Evolutionary conservation across 306 rosid species (phyloP), one percentile per base, ranked within the genome.

Genomic region (Glycine soja): DNA sequence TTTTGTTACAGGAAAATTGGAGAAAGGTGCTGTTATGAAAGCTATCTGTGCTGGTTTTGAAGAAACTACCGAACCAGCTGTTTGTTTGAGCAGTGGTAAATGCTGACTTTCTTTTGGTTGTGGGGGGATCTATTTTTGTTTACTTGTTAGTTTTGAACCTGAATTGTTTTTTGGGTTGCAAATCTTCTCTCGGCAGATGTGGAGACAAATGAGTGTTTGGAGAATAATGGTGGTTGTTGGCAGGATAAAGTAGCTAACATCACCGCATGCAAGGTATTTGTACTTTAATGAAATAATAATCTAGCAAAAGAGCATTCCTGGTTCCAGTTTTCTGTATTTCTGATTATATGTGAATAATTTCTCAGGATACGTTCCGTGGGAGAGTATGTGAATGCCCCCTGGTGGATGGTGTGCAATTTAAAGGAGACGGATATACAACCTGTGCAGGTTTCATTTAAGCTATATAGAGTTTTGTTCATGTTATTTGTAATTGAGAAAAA

Each of bases 31-130:
- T 74, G 98, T 95, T 89, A 61, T 93, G 84, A 95, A 87, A 89
- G 99, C 98, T 77, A 93, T 95, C 78, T 95, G 99, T 90, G 78
- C 99, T 84, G 99, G 99, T 77, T 95, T 95, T 83, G 91, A 95
- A 86, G 99, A 95, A 89, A 95, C 99, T 64, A 95, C 99, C 19
- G 99, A 95, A 83, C 99, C 99, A 80, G 86, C 94, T 81, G 97
- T 93, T 85, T 95, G 99, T 85, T 92, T 95, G 93, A 95, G 99
- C 87, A 84, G 81, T 58, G 99, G 99, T 95, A 89, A 43, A 84
- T 84, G 51, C 57, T 62, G 57, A 24, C 80, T 72, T 74, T 59
- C 51, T 58, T 9, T 19, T 77, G 61, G 52, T 81, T 56, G 62
- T 13, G 53, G 52, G 54, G 46, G 40, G 30, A 74, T 72, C 36